phyloP scores from a whole-genome alignment of 352 stramenopile genomes.

The Phytophthora foliorum region DNA sequence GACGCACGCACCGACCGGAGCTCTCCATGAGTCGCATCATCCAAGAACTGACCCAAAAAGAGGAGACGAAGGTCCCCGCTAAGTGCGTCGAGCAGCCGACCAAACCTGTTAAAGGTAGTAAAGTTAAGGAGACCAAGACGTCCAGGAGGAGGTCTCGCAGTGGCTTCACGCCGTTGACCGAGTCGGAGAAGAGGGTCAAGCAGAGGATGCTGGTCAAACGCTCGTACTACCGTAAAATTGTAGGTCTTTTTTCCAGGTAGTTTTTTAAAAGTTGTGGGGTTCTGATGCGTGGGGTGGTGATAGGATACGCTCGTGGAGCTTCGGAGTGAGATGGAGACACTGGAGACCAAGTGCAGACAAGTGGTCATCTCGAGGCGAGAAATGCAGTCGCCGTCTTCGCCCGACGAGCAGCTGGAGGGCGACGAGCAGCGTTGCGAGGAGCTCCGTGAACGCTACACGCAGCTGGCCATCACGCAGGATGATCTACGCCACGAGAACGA shows the following conservation, averaged over 20 bases:
- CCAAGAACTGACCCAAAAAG: conserved; percentile 34
- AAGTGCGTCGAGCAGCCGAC: conserved; percentile 6
- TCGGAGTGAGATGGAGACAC: conserved; percentile 51
- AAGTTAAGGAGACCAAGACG: conserved; percentile 2
- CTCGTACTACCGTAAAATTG: conserved; percentile 84
- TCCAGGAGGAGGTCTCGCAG: conserved; percentile 28
- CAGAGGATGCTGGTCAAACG: conserved; percentile 74
- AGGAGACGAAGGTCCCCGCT: conserved; percentile 5
- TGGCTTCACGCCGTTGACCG: conserved; percentile 49
- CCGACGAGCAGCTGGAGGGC: conserved; percentile 1
- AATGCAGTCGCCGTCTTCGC: conserved; percentile 18
- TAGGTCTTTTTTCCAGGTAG: conserved; percentile 34
- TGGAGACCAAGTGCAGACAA: conserved; percentile 59
- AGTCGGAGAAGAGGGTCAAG: conserved; percentile 74
- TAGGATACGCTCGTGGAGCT: conserved; percentile 73
- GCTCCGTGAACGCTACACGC: conserved; percentile 58
- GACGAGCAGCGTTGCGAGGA: conserved; percentile 41
- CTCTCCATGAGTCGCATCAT: conserved; percentile 67
- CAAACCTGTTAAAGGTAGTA: neutral
- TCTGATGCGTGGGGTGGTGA: neutral
- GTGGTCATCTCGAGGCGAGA: conserved; percentile 42
- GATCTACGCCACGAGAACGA: conserved; percentile 71
- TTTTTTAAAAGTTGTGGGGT: neutral
- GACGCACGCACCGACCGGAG: conserved; percentile 40
- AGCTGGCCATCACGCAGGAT: conserved; percentile 65